Percentiles rank a stretch among this genome's conserved stretches.
These are phyloP conservation scores for Sambucus nigra DNA, from an alignment of 129 eudicot species.

Conservation along the genomic window DNA sequence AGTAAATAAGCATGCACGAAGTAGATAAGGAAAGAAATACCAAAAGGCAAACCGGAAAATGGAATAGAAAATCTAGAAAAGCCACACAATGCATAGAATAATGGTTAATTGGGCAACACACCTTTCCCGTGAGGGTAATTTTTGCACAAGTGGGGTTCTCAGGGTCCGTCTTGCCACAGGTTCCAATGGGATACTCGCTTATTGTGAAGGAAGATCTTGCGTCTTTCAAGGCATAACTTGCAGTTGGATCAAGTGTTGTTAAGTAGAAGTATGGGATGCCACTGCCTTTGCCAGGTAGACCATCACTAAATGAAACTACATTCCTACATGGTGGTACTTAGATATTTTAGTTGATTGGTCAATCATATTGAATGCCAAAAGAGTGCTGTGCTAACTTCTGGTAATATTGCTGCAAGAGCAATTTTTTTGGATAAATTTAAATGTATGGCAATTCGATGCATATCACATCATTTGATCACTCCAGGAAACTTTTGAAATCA, in stretches of 20 bases:
- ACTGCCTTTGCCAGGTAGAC: constrained; percentile 58
- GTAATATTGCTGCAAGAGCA: no score
- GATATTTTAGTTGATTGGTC: neutral
- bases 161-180: constrained; percentile 83
- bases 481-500: no score
- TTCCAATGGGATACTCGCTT: constrained; percentile 68
- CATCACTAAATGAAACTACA: constrained; percentile 96
- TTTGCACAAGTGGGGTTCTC: constrained; percentile 88
- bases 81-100: neutral
- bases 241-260: constrained; percentile 86
- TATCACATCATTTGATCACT: no score
- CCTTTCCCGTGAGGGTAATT: constrained; percentile 93
- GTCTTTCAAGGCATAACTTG: constrained; percentile 73
- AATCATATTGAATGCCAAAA: no score
- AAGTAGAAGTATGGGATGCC: constrained; percentile 90
- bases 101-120: constrained; percentile 12
- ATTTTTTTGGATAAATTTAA: no score
- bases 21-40: neutral
- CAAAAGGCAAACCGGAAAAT: neutral
- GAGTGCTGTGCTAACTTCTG: neutral
- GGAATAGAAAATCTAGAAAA: neutral
- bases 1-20: no score
- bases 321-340: constrained; percentile 49
- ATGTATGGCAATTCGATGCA: no score
- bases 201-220: constrained; percentile 72